Evolutionary conservation across 495 filamentous ascomycete genomes (phyloP), one percentile per base, ranked within the genome.

Genomic region (Xylaria cubensis): DNA sequence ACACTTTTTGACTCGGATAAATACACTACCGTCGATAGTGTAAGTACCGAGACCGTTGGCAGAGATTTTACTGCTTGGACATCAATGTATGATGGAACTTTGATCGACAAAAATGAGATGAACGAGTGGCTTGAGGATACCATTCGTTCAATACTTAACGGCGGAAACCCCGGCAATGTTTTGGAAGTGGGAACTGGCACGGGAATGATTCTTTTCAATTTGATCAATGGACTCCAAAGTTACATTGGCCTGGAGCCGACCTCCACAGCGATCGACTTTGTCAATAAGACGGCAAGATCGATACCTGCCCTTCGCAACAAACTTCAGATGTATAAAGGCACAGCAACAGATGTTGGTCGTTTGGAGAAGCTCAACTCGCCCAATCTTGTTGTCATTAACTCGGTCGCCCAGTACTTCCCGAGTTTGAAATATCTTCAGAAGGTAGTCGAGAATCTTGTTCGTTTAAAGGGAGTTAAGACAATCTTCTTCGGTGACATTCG

Each of bases 401-500:
- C 64, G 19, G 71, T 64, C 55, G 41, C 21, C 19, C 71, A 73
- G 39, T 73, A 73, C 36, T 73, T 73, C 34, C 65, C 71, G 7
- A 69, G 26, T 19, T 53, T 36, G 12, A 65, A 62, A 17, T 74
- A 75, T 42, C 50, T 75, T 53, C n/a, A 42, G 34, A 58, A 71
- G 29, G 53, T 72, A 24, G 63, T 74, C 13, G 56, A 75, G 26
- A 44, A 65, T 51, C 42, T 75, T n/a, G 34, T 72, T 19, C 21
- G 61, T 9, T n/a, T 75, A 8, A 34, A 51, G 15, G 59, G 59
- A 59, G 48, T 74, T 15, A 44, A 58, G 62, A 62, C 51, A 5
- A 44, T 75, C 29, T 75, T 74, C 73, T 67, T 75, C 58, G 74
- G 74, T 36, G 74, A 75, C 32, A 56, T 75, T 12, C 72, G 74